These are phyloP conservation scores for Euphorbia lathyris DNA, from an alignment of 345 rosid genomes.

Conservation along the genomic window DNA sequence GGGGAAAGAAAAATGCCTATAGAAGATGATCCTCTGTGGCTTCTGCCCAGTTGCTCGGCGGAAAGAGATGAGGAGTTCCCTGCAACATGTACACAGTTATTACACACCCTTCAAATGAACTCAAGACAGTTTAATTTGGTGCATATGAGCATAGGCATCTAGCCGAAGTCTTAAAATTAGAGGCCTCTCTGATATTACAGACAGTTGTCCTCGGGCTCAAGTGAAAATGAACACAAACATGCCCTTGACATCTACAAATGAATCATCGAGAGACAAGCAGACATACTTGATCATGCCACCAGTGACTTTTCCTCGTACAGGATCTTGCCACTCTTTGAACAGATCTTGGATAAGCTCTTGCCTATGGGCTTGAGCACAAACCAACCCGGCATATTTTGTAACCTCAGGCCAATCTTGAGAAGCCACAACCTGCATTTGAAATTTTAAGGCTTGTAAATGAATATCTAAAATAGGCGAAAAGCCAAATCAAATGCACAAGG, in stretches of 20 bases:
- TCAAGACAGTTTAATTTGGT: no score
- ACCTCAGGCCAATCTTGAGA: conserved; percentile 99
- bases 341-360: conserved; percentile 98
- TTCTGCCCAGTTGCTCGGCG: conserved; percentile 93
- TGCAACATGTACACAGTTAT: conserved; percentile 10
- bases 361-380: conserved; percentile 97
- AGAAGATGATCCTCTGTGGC: conserved; percentile 91
- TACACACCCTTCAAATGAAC: not conserved
- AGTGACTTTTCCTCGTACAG: conserved; percentile 77
- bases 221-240: not conserved
- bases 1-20: conserved; percentile 47
- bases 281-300: conserved; percentile 98
- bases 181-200: not conserved
- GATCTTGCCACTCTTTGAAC: conserved; percentile 92
- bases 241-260: not conserved
- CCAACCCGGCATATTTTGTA: conserved; percentile 96
- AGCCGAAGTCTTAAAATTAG: no score
- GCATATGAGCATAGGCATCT: no score
- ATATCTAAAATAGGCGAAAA: not conserved
- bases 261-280: not conserved
- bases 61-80: conserved; percentile 94
- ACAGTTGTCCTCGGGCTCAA: not conserved
- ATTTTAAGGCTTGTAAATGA: not conserved
- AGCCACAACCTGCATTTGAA: conserved; percentile 75
- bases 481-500: not conserved